A percentile compares a stretch with the other conserved stretches of the same genome.
These are phyloP conservation scores for Tarenaya hassleriana DNA, from an alignment of 345 rosid genomes.

Conservation along the genomic window DNA sequence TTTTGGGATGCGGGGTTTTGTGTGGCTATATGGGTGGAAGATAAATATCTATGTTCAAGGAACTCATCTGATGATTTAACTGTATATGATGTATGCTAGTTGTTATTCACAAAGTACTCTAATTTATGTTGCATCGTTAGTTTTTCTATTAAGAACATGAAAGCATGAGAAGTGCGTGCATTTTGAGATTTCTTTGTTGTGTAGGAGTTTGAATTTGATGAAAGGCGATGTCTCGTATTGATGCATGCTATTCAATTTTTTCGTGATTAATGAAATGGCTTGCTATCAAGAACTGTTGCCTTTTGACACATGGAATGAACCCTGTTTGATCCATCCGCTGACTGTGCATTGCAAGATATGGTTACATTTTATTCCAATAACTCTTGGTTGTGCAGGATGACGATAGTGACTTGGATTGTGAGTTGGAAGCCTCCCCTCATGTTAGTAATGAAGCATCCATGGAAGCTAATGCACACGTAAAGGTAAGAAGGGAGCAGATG, in stretches of 20 bases:
- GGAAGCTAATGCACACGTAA: constrained; percentile 86
- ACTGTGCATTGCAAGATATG: constrained; percentile 4
- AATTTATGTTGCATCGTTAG: constrained; percentile 5
- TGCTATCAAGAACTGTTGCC: background rate
- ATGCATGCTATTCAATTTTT: background rate
- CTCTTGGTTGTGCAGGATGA: constrained; percentile 55
- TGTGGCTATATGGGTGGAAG: constrained; percentile 1
- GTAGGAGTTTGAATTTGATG: background rate
- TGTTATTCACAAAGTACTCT: background rate
- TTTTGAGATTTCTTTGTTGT: background rate
- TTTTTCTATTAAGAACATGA: background rate
- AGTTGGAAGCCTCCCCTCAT: constrained; percentile 74
- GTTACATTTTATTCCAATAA: background rate
- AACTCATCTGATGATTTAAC: background rate
- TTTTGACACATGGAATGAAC: background rate
- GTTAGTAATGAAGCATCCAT: constrained; percentile 52
- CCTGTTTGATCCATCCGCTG: constrained; percentile 2
- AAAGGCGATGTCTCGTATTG: background rate
- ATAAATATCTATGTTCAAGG: background rate
- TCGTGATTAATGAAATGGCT: background rate
- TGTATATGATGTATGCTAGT: background rate
- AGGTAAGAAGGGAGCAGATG: constrained; percentile 36
- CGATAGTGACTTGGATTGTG: constrained; percentile 85
- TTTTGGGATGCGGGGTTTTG: constrained; percentile 3
- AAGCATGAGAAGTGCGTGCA: background rate